phyloP scores from a whole-genome alignment of 805 yeast genomes.

The Spathaspora boniae region DNA sequence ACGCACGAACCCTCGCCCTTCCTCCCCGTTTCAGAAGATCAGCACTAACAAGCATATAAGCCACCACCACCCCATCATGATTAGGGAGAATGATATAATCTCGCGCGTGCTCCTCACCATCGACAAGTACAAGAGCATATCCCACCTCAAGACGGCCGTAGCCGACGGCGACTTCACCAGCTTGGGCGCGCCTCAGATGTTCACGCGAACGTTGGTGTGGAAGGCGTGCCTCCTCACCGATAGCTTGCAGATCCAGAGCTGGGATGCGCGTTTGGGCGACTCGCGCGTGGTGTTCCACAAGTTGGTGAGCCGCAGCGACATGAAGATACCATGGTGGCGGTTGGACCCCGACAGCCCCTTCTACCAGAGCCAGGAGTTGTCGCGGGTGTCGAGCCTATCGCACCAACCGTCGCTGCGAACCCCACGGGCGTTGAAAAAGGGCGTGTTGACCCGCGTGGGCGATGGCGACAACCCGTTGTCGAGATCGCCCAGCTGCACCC shows the following conservation, averaged over 20 bases:
- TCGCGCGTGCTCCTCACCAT: slow-evolving; percentile 35
- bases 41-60: too few relatives aligned
- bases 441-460: slow-evolving; percentile 16
- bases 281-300: slow-evolving; percentile 35
- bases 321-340: slow-evolving; percentile 37
- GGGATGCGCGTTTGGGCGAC: slow-evolving; percentile 28
- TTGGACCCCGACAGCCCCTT: slow-evolving; percentile 28
- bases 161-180: slow-evolving; percentile 27
- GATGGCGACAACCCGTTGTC: slow-evolving; percentile 13
- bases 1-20: too few relatives aligned
- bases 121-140: slow-evolving; percentile 28
- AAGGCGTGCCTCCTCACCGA: slow-evolving; percentile 35
- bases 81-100: slow-evolving; percentile 32
- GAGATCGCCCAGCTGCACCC: slow-evolving; percentile 3
- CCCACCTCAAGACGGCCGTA: slow-evolving; percentile 23
- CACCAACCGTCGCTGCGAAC: neutral
- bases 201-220: slow-evolving; percentile 35
- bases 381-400: slow-evolving; percentile 12
- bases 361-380: slow-evolving; percentile 16
- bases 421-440: slow-evolving; percentile 8
- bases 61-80: slow-evolving; percentile 11
- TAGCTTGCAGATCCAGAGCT: slow-evolving; percentile 28
- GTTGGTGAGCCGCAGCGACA: slow-evolving; percentile 23
- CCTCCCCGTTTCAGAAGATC: too few relatives aligned
- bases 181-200: slow-evolving; percentile 13